A percentile compares a stretch with the other conserved stretches of the same genome.
These are phyloP conservation scores for Yamadazyma songkhlaensis DNA, from an alignment of 1,139 yeast species.

Conservation along the genomic window DNA sequence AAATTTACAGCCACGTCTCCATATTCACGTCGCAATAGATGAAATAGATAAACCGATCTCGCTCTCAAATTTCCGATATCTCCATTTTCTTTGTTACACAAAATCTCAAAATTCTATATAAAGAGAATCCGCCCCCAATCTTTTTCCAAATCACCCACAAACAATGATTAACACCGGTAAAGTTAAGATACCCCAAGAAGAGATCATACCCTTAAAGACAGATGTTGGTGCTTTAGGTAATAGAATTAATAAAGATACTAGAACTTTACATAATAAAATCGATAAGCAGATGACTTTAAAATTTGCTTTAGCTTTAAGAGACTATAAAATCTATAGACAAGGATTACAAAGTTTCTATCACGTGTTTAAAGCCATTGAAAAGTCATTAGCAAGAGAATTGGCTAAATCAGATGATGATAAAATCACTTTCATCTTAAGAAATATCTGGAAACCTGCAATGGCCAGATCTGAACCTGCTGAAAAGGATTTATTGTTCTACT, in stretches of 20 bases:
- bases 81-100: no score
- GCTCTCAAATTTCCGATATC: no score
- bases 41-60: no score
- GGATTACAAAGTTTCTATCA: conserved; percentile 79
- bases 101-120: no score
- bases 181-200: conserved; percentile 34
- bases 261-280: conserved; percentile 62
- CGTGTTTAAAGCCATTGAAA: conserved; percentile 69
- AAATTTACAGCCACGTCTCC: no score
- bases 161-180: no score
- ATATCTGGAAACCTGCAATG: conserved; percentile 71
- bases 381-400: conserved; percentile 47
- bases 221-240: conserved; percentile 82
- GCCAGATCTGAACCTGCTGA: conserved; percentile 58
- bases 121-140: no score
- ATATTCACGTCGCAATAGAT: no score
- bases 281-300: conserved; percentile 68
- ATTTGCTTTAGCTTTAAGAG: conserved; percentile 73
- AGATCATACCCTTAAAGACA: conserved; percentile 65
- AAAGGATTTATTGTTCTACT: conserved; percentile 66
- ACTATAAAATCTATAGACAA: conserved; percentile 74
- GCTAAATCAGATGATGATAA: conserved; percentile 29
- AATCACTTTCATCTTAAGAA: conserved; percentile 41
- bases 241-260: conserved; percentile 70
- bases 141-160: no score